Conservation (phyloP, 495 filamentous ascomycete species). For the Endocarpon pusillum region DNA sequence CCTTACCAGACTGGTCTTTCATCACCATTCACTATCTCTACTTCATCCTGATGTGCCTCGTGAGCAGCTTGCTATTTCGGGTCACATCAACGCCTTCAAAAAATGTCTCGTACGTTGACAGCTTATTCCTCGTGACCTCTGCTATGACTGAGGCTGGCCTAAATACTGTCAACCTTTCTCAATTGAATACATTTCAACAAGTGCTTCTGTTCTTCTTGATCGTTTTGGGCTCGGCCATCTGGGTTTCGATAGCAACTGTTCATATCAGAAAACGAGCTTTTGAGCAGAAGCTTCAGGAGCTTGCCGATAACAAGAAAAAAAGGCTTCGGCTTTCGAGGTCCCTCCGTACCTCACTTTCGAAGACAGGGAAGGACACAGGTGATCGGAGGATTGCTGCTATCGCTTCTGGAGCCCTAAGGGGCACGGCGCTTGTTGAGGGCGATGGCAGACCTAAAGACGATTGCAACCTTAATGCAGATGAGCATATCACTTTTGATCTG, state of each 20-base stretch:
- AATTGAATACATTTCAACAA: slow-evolving; percentile 68
- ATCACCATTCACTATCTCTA: slow-evolving; percentile 1
- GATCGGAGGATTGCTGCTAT: too few relatives aligned
- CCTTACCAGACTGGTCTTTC: slow-evolving; percentile 2
- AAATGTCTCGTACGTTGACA: slow-evolving; percentile 55
- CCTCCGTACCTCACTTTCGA: too few relatives aligned
- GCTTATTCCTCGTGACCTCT: slow-evolving; percentile 57
- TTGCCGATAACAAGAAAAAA: too few relatives aligned
- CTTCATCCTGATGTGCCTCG: slow-evolving; percentile 48
- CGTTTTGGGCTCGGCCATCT: slow-evolving; percentile 53
- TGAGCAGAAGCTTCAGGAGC: slow-evolving; percentile 42
- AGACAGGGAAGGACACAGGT: too few relatives aligned
- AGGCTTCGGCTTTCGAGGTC: too few relatives aligned
- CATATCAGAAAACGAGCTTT: slow-evolving; percentile 45
- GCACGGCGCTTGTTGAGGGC: too few relatives aligned
- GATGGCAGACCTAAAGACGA: too few relatives aligned
- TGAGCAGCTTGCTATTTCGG: slow-evolving; percentile 59
- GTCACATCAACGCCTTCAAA: slow-evolving; percentile 40
- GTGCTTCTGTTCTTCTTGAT: slow-evolving; percentile 54
- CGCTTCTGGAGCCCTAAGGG: too few relatives aligned
- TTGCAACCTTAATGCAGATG: too few relatives aligned
- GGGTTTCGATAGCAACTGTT: slow-evolving; percentile 44
- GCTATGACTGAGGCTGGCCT: slow-evolving; percentile 71
- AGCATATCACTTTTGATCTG: too few relatives aligned
- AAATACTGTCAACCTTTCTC: slow-evolving; percentile 51